Conservation (phyloP, 768 basidiomycete species). For the Leucogyrophana mollusca region DNA sequence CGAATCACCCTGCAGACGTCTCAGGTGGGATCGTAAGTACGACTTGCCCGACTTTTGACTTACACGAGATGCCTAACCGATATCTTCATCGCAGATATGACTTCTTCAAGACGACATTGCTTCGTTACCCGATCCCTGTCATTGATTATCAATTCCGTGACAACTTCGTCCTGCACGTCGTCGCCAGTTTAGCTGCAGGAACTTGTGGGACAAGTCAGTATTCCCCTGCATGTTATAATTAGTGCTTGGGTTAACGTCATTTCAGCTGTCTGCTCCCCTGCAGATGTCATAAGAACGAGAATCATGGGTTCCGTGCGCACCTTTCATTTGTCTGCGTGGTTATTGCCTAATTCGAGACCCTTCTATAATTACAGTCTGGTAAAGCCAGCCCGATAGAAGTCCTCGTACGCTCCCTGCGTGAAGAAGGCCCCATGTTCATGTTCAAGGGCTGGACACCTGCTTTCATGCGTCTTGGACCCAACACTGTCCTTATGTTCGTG, state of each 20-base stretch:
- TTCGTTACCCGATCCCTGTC: slow-evolving; percentile 52
- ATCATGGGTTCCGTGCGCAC: slow-evolving; percentile 70
- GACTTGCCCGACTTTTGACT: slow-evolving; percentile 3
- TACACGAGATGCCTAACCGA: slow-evolving; percentile 8
- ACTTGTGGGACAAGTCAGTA: slow-evolving; percentile 74
- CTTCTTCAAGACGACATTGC: slow-evolving; percentile 63
- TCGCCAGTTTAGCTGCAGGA: slow-evolving; percentile 68
- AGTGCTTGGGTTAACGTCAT: background rate
- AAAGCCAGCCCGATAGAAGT: slow-evolving; percentile 49
- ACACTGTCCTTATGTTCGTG: slow-evolving; percentile 82
- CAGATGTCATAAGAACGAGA: slow-evolving; percentile 73
- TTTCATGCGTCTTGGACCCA: slow-evolving; percentile 80
- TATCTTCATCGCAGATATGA: slow-evolving; percentile 55
- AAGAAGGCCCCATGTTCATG: slow-evolving; percentile 76
- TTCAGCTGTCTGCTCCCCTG: slow-evolving; percentile 75
- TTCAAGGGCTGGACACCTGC: slow-evolving; percentile 92
- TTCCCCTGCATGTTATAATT: background rate
- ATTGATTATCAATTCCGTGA: slow-evolving; percentile 63
- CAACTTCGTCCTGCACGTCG: slow-evolving; percentile 62
- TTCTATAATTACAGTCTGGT: slow-evolving; percentile 41
- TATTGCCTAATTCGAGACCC: slow-evolving; percentile 3
- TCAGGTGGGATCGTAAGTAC: slow-evolving; percentile 79
- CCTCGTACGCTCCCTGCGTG: slow-evolving; percentile 55
- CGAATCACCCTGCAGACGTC: slow-evolving; percentile 48
- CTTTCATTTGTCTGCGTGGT: background rate